A percentile compares a stretch with the other conserved stretches of the same genome.
These are phyloP conservation scores for Ichthyophthirius multifiliis DNA, from an alignment of 169 alveolate genomes.

Conservation along the genomic window DNA sequence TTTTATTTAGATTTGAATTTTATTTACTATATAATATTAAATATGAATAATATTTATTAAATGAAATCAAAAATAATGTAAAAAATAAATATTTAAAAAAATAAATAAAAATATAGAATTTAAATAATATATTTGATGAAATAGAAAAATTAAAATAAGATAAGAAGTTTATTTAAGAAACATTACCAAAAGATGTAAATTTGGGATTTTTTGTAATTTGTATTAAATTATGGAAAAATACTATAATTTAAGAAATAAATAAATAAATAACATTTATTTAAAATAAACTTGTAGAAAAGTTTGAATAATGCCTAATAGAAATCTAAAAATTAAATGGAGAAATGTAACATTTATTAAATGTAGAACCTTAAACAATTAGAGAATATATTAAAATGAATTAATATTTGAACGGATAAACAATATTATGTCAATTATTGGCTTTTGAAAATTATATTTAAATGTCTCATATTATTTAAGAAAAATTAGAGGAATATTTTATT, in stretches of 20 bases:
- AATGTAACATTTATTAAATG: background rate
- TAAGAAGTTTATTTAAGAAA: background rate
- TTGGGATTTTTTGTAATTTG: background rate
- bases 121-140: background rate
- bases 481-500: background rate
- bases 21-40: background rate
- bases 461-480: background rate
- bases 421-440: background rate
- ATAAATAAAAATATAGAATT: background rate
- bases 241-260: background rate
- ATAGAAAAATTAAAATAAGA: background rate
- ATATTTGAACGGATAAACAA: background rate
- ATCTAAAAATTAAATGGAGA: background rate
- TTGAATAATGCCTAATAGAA: background rate
- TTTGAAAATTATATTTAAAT: background rate
- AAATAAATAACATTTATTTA: background rate
- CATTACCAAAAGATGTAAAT: background rate
- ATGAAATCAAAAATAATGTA: background rate
- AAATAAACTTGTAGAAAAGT: background rate
- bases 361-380: background rate
- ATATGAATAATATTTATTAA: background rate
- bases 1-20: background rate
- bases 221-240: background rate
- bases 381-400: background rate
- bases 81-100: background rate